Percentiles rank a stretch among this genome's conserved stretches.
phyloP scores from a whole-genome alignment of 352 stramenopile species.

The Globisporangium echinulatum region DNA sequence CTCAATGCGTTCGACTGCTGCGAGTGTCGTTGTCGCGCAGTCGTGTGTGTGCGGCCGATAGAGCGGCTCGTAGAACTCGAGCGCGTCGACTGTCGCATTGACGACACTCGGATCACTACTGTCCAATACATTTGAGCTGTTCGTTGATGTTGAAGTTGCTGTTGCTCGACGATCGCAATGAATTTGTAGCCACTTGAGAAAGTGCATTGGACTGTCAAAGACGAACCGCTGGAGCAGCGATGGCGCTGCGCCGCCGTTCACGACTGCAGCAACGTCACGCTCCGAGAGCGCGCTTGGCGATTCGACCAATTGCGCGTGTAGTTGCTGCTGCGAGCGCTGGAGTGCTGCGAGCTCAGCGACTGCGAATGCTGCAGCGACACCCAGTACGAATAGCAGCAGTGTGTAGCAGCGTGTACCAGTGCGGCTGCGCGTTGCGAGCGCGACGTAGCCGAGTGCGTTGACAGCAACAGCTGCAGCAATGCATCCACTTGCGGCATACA shows the following conservation, averaged over 20 bases:
- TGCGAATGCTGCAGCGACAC: constrained; percentile 10
- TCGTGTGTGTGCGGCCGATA: constrained; percentile 5
- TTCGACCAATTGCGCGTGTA: constrained; percentile 12
- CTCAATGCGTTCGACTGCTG: constrained; percentile 3
- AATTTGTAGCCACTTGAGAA: constrained; percentile 29
- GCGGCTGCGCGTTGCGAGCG: constrained; percentile 14
- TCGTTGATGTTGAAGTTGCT: not conserved
- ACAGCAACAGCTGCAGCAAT: constrained; percentile 8
- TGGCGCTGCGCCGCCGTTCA: constrained; percentile 31
- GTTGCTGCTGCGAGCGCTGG: constrained; percentile 22
- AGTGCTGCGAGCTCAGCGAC: constrained; percentile 25
- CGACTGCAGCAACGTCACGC: constrained; percentile 15
- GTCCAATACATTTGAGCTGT: not conserved
- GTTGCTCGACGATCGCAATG: constrained; percentile 14
- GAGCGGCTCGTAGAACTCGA: constrained; percentile 31
- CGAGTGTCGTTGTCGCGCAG: constrained; percentile 9
- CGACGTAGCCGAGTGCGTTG: constrained; percentile 18
- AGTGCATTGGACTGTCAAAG: constrained; percentile 36
- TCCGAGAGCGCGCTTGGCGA: constrained; percentile 14
- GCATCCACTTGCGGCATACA: constrained; percentile 4
- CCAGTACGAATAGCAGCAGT: constrained; percentile 12
- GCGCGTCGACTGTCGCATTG: constrained; percentile 12
- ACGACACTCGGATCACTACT: not conserved
- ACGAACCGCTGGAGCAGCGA: constrained; percentile 48
- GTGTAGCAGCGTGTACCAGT: constrained; percentile 11